These are phyloP conservation scores for Vickermania ingenoplastis DNA, from an alignment of 208 protist species.

Conservation along the genomic window DNA sequence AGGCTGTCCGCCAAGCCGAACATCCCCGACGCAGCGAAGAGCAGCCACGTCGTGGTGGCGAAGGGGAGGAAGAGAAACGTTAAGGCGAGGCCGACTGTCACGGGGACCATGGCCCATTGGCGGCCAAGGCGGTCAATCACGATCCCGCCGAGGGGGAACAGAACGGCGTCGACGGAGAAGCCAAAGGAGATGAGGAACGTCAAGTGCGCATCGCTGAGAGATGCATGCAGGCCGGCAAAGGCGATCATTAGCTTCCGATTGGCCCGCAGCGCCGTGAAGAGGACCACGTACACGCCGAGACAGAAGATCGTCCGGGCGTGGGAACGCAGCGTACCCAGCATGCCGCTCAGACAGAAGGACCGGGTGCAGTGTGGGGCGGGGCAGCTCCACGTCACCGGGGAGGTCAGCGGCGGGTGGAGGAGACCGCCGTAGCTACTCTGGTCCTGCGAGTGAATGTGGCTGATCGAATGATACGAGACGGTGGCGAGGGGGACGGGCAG, in stretches of 20 bases:
- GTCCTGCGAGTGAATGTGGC: background rate
- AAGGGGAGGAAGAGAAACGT: slow-evolving; percentile 53
- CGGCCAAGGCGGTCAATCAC: slow-evolving; percentile 58
- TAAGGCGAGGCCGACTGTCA: slow-evolving; percentile 30
- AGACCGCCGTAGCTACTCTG: background rate
- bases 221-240: slow-evolving; percentile 49
- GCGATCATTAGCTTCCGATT: slow-evolving; percentile 78
- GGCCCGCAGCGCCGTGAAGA: slow-evolving; percentile 47
- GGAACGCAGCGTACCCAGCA: slow-evolving; percentile 42
- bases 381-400: background rate
- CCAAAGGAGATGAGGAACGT: slow-evolving; percentile 64
- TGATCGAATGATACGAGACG: background rate
- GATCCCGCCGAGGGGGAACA: slow-evolving; percentile 74
- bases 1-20: slow-evolving; percentile 70
- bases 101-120: slow-evolving; percentile 49
- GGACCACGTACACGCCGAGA: slow-evolving; percentile 63
- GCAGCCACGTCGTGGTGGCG: slow-evolving; percentile 15
- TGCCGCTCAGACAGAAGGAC: slow-evolving; percentile 8
- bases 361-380: background rate
- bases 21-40: slow-evolving; percentile 32
- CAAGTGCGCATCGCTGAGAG: slow-evolving; percentile 54
- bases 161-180: slow-evolving; percentile 29
- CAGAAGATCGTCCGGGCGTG: slow-evolving; percentile 63
- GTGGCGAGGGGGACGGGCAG: too few species aligned
- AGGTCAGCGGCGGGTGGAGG: slow-evolving; percentile 12